phyloP scores from a whole-genome alignment of 208 protist genomes.

The Leishmania tropica region DNA sequence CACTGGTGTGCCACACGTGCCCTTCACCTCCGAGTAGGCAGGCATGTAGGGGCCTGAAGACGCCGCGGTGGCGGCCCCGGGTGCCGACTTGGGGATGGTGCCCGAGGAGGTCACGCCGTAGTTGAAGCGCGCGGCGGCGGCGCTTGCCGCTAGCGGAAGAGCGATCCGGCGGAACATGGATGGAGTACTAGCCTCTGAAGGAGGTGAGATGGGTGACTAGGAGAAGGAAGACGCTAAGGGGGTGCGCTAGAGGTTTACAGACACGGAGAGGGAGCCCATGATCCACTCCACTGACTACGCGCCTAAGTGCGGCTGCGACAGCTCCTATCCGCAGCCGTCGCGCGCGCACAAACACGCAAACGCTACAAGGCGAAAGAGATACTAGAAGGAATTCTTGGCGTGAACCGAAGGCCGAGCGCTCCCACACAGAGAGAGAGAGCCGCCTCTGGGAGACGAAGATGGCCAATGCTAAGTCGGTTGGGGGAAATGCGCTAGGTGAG shows the following conservation, averaged over 20 bases:
- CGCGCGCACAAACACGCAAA: neutral
- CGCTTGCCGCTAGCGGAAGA: slow-evolving; percentile 19
- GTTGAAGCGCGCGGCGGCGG: slow-evolving; percentile 36
- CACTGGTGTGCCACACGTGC: slow-evolving; percentile 55
- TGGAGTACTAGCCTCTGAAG: neutral
- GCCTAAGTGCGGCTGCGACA: neutral
- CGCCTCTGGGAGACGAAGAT: neutral
- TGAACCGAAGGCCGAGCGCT: neutral
- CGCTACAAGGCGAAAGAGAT: neutral
- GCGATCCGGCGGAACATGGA: slow-evolving; percentile 39
- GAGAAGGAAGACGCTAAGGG: slow-evolving; percentile 2
- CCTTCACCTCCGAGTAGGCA: slow-evolving; percentile 85
- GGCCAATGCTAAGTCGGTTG: neutral
- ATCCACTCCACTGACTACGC: neutral
- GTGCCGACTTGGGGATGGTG: slow-evolving; percentile 40
- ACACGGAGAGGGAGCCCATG: neutral
- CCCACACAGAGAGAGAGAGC: neutral
- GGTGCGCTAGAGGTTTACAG: neutral
- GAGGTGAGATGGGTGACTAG: neutral
- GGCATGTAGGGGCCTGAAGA: slow-evolving; percentile 62
- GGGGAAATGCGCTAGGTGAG: neutral
- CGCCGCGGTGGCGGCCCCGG: slow-evolving; percentile 50
- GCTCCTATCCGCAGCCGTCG: neutral
- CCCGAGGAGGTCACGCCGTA: slow-evolving; percentile 27
- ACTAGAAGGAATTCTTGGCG: neutral